Evolutionary conservation across 805 yeast species (phyloP), one percentile per base, ranked within the genome.

Genomic region (Nematodospora valgi): DNA sequence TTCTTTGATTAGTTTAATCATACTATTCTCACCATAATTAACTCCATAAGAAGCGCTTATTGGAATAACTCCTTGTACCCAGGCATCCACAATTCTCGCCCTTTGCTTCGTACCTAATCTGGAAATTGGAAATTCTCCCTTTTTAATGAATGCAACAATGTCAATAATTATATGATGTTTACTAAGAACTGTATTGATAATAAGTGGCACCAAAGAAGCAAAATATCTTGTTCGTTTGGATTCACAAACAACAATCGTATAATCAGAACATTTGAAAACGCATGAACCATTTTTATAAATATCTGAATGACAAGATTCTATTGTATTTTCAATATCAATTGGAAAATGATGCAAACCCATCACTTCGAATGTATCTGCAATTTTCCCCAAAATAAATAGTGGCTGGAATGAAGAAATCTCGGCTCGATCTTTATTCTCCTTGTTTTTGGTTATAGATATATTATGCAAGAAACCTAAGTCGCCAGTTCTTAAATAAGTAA

Each of bases 341-440:
- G 94, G 94, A 67, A 93, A 91, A 56, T 87, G 95, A 48, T 86
- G 88, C 49, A 93, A 64, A 0, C 99, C 99, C 65, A 86, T 70
- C 3, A 83, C 80, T 54, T 93, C 99, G 58, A 93, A 81, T 0
- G 98, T 88, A 45, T 84, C 91, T 5, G 85, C 76, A 26, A 93
- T 80, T 32, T 79, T 71, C 0, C 98, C 98, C 30, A 93, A 58
- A 4, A 87, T 87, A 57, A 82, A 93, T 34, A 93, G 64, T 4
- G 93, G 80, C 51, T 88, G 96, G 58, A 87, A 68, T 4, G 70
- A 50, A 2, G 66, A 53, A 20, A 54, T 48, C 18, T 51, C 56
- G 44, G 28, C 27, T 14, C 17, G 20, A 26, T 11, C 19, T n/a
- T 33, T 34, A 7, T 63, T 37, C 64, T 78, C 38, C 34, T 52